These are phyloP conservation scores for Rhodotorula sp. DNA, from an alignment of 1,284 basidiomycete genomes.

Conservation along the genomic window DNA sequence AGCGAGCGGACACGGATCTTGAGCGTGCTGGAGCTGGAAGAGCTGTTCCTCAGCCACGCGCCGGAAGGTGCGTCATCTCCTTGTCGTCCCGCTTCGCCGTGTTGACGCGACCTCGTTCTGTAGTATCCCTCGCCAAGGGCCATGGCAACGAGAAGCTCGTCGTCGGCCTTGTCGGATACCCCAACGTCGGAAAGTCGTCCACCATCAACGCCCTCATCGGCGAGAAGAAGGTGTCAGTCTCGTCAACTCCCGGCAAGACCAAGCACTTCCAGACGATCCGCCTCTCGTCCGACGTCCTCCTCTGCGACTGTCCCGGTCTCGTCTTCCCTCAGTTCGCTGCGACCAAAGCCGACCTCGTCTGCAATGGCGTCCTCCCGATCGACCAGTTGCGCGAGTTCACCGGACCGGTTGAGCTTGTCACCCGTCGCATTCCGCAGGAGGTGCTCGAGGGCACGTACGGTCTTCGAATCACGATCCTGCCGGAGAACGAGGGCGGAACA, in stretches of 20 bases:
- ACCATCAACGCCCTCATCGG: slow-evolving; percentile 61
- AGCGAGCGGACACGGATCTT: slow-evolving; percentile 76
- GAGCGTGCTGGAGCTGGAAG: slow-evolving; percentile 84
- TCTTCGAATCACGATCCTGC: slow-evolving; percentile 66
- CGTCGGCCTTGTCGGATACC: slow-evolving; percentile 62
- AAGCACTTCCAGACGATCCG: slow-evolving; percentile 99
- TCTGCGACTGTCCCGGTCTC: slow-evolving; percentile 99
- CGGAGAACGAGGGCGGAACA: slow-evolving; percentile 80
- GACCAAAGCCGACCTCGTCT: slow-evolving; percentile 91
- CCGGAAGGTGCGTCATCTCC: slow-evolving; percentile 55
- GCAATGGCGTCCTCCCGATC: slow-evolving; percentile 95
- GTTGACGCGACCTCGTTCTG: not conserved
- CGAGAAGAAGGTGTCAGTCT: slow-evolving; percentile 92
- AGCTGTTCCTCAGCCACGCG: slow-evolving; percentile 72
- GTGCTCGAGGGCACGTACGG: slow-evolving; percentile 92
- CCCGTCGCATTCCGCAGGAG: slow-evolving; percentile 73
- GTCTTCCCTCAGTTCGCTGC: slow-evolving; percentile 98
- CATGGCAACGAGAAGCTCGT: slow-evolving; percentile 67
- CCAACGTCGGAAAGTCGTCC: slow-evolving; percentile 61
- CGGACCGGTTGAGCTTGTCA: slow-evolving; percentile 78
- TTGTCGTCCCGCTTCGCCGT: not conserved
- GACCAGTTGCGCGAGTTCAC: slow-evolving; percentile 96
- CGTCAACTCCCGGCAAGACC: slow-evolving; percentile 95
- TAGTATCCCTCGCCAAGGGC: slow-evolving; percentile 66
- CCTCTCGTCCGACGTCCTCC: slow-evolving; percentile 76